These are phyloP conservation scores for Magnusiomyces magnusii DNA, from an alignment of 1,139 yeast genomes.

Conservation along the genomic window DNA sequence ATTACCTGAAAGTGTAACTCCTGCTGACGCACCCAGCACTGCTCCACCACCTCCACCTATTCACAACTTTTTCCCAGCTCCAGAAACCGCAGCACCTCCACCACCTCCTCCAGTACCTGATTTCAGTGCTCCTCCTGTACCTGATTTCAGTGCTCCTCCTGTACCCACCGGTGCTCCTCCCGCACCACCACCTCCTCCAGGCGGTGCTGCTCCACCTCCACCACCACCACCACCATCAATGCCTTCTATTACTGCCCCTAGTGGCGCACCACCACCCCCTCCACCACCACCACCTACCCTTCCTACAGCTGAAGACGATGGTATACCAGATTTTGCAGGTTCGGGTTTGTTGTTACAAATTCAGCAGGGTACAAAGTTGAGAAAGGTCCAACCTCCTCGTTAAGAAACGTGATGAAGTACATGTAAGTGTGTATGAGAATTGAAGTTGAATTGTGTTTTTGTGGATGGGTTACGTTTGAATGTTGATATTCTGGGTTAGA, in stretches of 20 bases:
- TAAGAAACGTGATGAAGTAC: not conserved
- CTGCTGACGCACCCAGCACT: too few species aligned
- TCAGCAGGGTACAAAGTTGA: not conserved
- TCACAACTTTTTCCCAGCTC: conserved; percentile 7
- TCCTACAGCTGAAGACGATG: conserved; percentile 17
- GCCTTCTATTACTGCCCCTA: conserved; percentile 15
- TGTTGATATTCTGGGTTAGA: too few species aligned
- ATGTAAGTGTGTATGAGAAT: too few species aligned
- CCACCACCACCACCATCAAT: conserved; percentile 15
- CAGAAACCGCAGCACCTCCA: conserved; percentile 10
- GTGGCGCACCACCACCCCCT: conserved; percentile 8
- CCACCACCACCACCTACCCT: conserved; percentile 23
- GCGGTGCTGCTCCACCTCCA: not conserved
- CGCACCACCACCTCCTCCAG: conserved; percentile 20
- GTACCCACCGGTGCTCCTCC: conserved; percentile 15
- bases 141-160: conserved; percentile 19
- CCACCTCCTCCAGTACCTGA: conserved; percentile 15
- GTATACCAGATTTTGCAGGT: conserved; percentile 1
- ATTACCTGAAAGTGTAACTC: conserved; percentile 8
- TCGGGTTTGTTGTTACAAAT: not conserved
- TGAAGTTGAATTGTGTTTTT: too few species aligned
- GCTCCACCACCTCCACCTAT: conserved; percentile 18
- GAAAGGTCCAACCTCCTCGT: not conserved
- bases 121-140: conserved; percentile 19
- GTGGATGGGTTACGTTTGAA: too few species aligned